Evolutionary conservation across 2,329 filamentous ascomycete species (phyloP), one percentile per base, ranked within the genome.

Genomic region (Trichoderma afroharzianum): DNA sequence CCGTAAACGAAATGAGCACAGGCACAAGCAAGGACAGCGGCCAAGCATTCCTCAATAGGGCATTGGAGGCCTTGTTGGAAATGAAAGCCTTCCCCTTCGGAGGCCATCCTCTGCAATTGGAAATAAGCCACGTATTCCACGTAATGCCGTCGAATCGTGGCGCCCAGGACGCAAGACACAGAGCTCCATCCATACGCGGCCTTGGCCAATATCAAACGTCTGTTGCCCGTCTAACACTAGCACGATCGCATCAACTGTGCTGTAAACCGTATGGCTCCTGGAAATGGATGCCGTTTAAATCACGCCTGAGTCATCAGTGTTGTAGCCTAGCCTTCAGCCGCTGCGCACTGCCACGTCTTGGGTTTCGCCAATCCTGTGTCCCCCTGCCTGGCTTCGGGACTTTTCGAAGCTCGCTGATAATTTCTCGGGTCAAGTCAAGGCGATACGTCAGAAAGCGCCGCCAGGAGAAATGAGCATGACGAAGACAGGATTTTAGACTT

Each of bases 241-340:
- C 67, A 62, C n/a, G 33, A 28, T 39, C n/a, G 47, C 57, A 30
- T 21, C 47, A 43, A 43, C 39, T 43, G 39, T n/a, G 39, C 39
- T 43, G 39, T 53, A 50, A 61, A 28, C 39, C n/a, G 21, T 62
- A 21, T 8, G 47, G 12, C 30, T 47, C 63, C 63, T 36, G n/a
- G 15, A 18, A 18, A 59, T 59, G 53, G 64, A 53, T 53, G 57
- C 64, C 39, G 30, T 57, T 70, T 24, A 43, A 57, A 57, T 63
- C 32, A 30, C n/a, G 36, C 28, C 67, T 71, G 70, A 71, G 63
- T 71, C 70, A 71, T 67, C 70, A 67, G 53, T 43, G 55, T 61
- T 58, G 70, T 67, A 71, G 63, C 70, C 70, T 71, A 58, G 43
- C 53, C 68, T 68, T 67, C 70, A 67, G 70, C 61, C 68, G 68